phyloP scores from a whole-genome alignment of 345 rosid genomes.

The Anacardium occidentale region DNA sequence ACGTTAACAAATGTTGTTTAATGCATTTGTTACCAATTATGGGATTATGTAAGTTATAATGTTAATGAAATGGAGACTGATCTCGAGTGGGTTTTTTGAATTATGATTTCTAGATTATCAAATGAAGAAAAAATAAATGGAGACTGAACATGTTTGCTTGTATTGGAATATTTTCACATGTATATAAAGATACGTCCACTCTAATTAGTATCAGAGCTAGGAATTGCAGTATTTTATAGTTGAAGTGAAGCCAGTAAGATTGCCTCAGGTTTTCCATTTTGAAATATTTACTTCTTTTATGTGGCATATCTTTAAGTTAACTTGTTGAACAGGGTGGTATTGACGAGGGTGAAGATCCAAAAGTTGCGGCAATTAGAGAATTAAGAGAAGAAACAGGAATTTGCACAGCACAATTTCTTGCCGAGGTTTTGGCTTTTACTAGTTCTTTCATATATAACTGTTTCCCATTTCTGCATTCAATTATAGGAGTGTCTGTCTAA shows the following conservation, averaged over 20 bases:
- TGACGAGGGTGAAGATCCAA: conserved; percentile 88
- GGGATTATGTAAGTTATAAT: too few relatives aligned
- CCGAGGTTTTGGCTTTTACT: conserved; percentile 59
- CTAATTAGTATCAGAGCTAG: background rate
- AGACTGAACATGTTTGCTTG: too few relatives aligned
- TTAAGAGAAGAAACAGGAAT: conserved; percentile 92
- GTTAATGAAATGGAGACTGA: too few relatives aligned
- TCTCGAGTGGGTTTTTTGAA: too few relatives aligned
- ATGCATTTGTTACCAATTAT: too few relatives aligned
- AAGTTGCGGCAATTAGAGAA: conserved; percentile 77
- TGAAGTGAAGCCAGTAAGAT: background rate
- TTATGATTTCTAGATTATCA: too few relatives aligned
- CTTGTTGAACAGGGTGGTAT: conserved; percentile 70
- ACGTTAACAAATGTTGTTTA: too few relatives aligned
- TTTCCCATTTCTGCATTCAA: background rate
- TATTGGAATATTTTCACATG: too few relatives aligned
- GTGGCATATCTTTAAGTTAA: background rate
- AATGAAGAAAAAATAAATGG: too few relatives aligned
- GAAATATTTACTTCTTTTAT: background rate
- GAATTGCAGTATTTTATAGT: background rate
- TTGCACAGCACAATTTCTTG: conserved; percentile 66
- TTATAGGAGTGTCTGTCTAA: background rate
- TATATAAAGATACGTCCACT: background rate
- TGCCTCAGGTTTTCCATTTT: background rate
- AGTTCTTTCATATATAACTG: background rate